Evolutionary conservation across 1,284 basidiomycete species (phyloP).

Genomic region (Austroboletus niveus): DNA sequence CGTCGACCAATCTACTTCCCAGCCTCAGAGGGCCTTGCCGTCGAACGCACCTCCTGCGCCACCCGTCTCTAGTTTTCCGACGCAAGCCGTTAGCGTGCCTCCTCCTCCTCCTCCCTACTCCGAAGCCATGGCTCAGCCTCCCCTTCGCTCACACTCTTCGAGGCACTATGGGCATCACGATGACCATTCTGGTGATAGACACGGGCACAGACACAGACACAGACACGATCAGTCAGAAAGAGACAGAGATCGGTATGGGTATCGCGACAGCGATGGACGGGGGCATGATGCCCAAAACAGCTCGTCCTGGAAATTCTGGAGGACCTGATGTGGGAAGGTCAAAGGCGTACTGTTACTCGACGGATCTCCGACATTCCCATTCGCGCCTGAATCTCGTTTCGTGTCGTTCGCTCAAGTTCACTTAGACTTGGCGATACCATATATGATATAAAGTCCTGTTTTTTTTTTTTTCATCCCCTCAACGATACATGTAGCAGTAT

Average conservation of each 20-base stretch:
- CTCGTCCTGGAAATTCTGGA: slow-evolving; percentile 15
- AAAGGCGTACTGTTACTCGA: no score
- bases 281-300: slow-evolving; percentile 1
- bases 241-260: slow-evolving; percentile 5
- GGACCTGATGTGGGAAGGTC: slow-evolving; percentile 9
- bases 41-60: slow-evolving; percentile 5
- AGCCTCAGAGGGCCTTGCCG: slow-evolving; percentile 11
- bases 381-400: not conserved
- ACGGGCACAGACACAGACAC: slow-evolving; percentile 13
- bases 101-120: slow-evolving; percentile 21
- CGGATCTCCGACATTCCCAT: no score
- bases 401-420: not conserved
- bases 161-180: slow-evolving; percentile 16
- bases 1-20: slow-evolving; percentile 48
- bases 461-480: slow-evolving; percentile 1
- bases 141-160: slow-evolving; percentile 18
- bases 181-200: slow-evolving; percentile 9
- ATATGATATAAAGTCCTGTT: not conserved
- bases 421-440: slow-evolving; percentile 8
- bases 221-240: slow-evolving; percentile 11
- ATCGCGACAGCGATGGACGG: slow-evolving; percentile 8
- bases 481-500: not conserved
- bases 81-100: slow-evolving; percentile 1
- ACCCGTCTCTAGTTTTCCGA: not conserved
- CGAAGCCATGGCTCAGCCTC: slow-evolving; percentile 15